Evolutionary conservation across 2,329 filamentous ascomycete genomes (phyloP).

Genomic region (Penicillium sumatraense): DNA sequence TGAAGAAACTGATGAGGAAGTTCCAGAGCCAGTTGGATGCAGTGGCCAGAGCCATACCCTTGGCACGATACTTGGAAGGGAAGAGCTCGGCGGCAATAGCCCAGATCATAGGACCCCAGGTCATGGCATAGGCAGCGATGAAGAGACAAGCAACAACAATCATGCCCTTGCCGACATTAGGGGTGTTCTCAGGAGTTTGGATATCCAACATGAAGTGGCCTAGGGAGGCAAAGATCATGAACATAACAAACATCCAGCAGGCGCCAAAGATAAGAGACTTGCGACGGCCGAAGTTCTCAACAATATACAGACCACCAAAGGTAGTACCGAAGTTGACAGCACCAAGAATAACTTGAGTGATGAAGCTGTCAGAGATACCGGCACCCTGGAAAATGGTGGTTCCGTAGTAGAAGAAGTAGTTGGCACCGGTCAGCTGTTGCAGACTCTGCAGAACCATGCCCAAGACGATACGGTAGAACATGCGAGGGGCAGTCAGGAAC

Average conservation of each 20-base stretch:
- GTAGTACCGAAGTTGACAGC: slow-evolving; percentile 71
- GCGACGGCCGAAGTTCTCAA: slow-evolving; percentile 71
- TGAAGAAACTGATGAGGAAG: slow-evolving; percentile 76
- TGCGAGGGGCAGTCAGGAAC: slow-evolving; percentile 50
- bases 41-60: slow-evolving; percentile 79
- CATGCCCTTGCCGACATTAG: slow-evolving; percentile 65
- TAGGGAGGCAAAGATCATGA: slow-evolving; percentile 67
- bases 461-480: slow-evolving; percentile 49
- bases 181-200: slow-evolving; percentile 47
- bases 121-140: slow-evolving; percentile 70
- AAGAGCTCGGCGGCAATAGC: slow-evolving; percentile 51
- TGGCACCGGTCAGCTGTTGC: slow-evolving; percentile 52
- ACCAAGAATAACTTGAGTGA: slow-evolving; percentile 66
- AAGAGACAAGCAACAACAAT: slow-evolving; percentile 74
- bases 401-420: slow-evolving; percentile 61
- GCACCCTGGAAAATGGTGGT: slow-evolving; percentile 62
- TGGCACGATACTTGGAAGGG: slow-evolving; percentile 62
- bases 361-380: slow-evolving; percentile 66
- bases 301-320: slow-evolving; percentile 69
- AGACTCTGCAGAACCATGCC: slow-evolving; percentile 49
- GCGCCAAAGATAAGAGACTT: slow-evolving; percentile 69
- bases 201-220: slow-evolving; percentile 51
- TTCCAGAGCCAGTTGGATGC: slow-evolving; percentile 78
- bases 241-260: slow-evolving; percentile 68
- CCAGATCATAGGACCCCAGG: slow-evolving; percentile 68